phyloP scores from a whole-genome alignment of 2,329 filamentous ascomycete species.

The Acarospora socialis region DNA sequence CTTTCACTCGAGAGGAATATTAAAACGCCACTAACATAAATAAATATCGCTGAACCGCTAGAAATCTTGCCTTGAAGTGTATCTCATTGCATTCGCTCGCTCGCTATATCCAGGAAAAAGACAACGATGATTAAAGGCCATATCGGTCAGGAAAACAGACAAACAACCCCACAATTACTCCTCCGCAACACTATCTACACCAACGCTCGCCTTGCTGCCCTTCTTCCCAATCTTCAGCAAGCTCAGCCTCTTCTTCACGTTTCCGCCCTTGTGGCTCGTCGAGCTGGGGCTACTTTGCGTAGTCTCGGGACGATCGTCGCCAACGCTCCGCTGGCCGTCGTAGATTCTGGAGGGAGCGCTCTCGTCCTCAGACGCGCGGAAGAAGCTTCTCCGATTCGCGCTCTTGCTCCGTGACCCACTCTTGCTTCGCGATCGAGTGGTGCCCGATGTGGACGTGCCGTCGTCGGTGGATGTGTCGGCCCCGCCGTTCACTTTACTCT shows the following conservation, averaged over 20 bases:
- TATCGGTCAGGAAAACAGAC: too few species aligned
- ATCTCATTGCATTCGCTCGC: too few species aligned
- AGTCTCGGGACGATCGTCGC: too few species aligned
- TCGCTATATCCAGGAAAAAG: slow-evolving; percentile 1
- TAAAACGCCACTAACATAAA: too few species aligned
- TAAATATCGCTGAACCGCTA: too few species aligned
- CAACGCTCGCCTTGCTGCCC: slow-evolving; percentile 40
- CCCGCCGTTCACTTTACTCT: not conserved
- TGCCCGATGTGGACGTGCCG: not conserved
- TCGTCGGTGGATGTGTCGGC: not conserved
- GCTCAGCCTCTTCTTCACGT: slow-evolving; percentile 65
- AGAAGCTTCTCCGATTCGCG: not conserved
- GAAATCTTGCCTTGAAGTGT: too few species aligned
- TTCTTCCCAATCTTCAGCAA: slow-evolving; percentile 63
- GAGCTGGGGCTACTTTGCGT: slow-evolving; percentile 20
- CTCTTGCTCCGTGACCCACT: not conserved
- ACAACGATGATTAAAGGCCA: not conserved
- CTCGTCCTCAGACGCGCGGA: not conserved
- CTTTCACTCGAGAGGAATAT: too few species aligned
- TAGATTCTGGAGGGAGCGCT: not conserved
- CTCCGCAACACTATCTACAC: slow-evolving; percentile 13
- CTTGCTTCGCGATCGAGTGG: not conserved
- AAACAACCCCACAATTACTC: slow-evolving; percentile 8
- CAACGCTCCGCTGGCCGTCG: not conserved
- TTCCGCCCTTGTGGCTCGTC: slow-evolving; percentile 39